Conservation (phyloP, 164 flowering plant genomes). For the Amborella trichopoda region DNA sequence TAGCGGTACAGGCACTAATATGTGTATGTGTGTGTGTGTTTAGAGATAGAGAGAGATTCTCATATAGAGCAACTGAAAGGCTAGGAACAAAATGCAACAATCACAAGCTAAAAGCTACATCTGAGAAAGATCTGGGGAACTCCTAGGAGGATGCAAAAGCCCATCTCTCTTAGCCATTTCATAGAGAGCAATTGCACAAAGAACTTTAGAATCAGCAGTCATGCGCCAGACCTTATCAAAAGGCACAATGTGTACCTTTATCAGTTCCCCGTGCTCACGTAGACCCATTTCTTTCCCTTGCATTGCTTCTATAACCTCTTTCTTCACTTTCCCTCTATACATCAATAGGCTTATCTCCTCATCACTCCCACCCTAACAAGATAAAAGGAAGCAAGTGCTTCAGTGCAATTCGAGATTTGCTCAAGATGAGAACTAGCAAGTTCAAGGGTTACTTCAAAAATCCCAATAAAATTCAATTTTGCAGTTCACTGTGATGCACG, state of each 20-base stretch:
- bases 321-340: constrained; percentile 45
- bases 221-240: constrained; percentile 65
- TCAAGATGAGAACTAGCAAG: background rate
- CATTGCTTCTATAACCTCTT: constrained; percentile 37
- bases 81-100: no score
- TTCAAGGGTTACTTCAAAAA: background rate
- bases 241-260: constrained; percentile 74
- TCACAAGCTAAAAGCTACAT: background rate
- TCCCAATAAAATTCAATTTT: no score
- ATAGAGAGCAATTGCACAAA: constrained; percentile 60
- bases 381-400: background rate
- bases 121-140: background rate
- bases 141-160: constrained; percentile 13
- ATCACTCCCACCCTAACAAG: constrained; percentile 84
- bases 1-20: no score
- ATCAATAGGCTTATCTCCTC: constrained; percentile 69
- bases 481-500: no score
- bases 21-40: no score
- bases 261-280: constrained; percentile 81
- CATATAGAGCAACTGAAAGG: no score
- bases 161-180: constrained; percentile 81
- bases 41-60: no score
- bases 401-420: background rate
- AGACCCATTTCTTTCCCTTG: constrained; percentile 91
- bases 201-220: constrained; percentile 73